These are phyloP conservation scores for Kodamaea sagamina DNA, from an alignment of 805 yeast genomes.

Conservation along the genomic window DNA sequence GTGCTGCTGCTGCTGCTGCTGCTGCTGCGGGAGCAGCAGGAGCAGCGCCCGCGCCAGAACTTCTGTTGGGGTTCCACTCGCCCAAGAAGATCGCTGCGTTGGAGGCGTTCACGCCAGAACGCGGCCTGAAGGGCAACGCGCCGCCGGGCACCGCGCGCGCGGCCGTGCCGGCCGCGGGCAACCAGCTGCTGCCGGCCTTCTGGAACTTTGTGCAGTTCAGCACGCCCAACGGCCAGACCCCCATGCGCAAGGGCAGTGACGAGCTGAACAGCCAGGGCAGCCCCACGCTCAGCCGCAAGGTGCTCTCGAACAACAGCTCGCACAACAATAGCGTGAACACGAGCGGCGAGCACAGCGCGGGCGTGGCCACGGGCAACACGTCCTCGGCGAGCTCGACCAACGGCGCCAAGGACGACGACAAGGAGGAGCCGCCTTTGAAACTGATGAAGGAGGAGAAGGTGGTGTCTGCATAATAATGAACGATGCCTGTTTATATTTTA, in stretches of 20 bases:
- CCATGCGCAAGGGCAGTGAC: slow-evolving; percentile 40
- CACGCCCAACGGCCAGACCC: slow-evolving; percentile 48
- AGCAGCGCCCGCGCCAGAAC: slow-evolving; percentile 32
- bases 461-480: slow-evolving; percentile 6
- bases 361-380: background rate
- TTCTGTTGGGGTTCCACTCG: slow-evolving; percentile 40
- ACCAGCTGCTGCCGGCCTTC: slow-evolving; percentile 81
- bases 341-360: slow-evolving; percentile 3
- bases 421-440: slow-evolving; percentile 21
- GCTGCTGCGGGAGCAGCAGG: slow-evolving; percentile 14
- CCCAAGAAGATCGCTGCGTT: slow-evolving; percentile 45
- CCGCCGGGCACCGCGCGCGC: slow-evolving; percentile 15
- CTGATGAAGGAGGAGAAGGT: slow-evolving; percentile 11
- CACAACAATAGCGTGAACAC: slow-evolving; percentile 5
- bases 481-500: background rate
- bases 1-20: slow-evolving; percentile 12
- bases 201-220: slow-evolving; percentile 88
- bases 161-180: slow-evolving; percentile 24
- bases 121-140: slow-evolving; percentile 33
- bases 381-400: slow-evolving; percentile 5
- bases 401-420: slow-evolving; percentile 1
- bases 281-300: slow-evolving; percentile 40
- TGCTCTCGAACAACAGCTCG: slow-evolving; percentile 9
- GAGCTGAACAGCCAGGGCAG: slow-evolving; percentile 41
- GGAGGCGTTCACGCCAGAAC: slow-evolving; percentile 47